Evolutionary conservation across 306 rosid species (phyloP), one percentile per base, ranked within the genome.

Genomic region (Begonia peltatifolia): DNA sequence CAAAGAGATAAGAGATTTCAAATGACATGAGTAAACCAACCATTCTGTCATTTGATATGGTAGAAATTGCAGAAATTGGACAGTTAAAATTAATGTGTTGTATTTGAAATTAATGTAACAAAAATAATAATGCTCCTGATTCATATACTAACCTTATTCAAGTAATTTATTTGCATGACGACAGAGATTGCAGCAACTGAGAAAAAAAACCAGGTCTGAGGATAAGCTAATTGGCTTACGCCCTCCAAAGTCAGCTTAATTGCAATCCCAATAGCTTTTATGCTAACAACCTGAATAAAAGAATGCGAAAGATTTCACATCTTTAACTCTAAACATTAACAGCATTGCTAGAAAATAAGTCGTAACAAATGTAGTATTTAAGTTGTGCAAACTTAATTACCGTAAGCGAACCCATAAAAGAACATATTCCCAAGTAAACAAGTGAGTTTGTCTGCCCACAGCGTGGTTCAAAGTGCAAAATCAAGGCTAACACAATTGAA

Each of bases 201-300:
- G 55, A 86, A 22, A 47, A 90, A 90, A 67, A 90, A 80, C 97
- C 95, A 90, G 55, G 94, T 83, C 73, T 90, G 97, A 16, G 95
- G 97, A 65, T 85, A 85, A 30, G 85, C 87, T 56, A 78, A 47
- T 61, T 90, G 95, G 69, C 78, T 85, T 43, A 74, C 71, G 41
- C 97, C 97, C 60, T 85, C 95, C 47, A 89, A 61, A 14, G 97
- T 82, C 48, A 90, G 87, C 84, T 81, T 86, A 56, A 89, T 72
- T 20, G 95, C 95, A 68, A 89, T 89, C 66, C 97, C 95, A 72
- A 89, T 76, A 62, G 97, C 97, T 65, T 85, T 89, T 63, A 85
- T 76, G 83, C 97, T 89, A 58, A 89, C 76, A 64, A 89, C 95
- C 95, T 85, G 79, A 74, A 76, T 16, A 47, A 55, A 52, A 42